Evolutionary conservation across 768 basidiomycete species (phyloP), one percentile per base, ranked within the genome.

Genomic region (Kwoniella botswanensis): DNA sequence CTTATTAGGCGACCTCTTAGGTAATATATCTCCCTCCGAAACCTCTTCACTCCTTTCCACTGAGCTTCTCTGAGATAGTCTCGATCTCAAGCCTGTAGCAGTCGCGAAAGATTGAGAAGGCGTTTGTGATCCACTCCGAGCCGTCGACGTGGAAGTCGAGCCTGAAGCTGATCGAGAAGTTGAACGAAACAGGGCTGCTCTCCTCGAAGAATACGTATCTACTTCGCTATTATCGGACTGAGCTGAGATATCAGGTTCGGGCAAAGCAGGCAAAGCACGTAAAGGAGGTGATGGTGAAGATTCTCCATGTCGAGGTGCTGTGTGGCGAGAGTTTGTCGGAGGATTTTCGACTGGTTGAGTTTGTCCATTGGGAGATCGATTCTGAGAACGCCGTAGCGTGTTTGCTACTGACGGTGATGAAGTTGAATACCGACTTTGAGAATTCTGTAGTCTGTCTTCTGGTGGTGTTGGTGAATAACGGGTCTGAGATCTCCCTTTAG

Each of bases 241-340:
- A 9, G 22, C 22, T 15, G 41, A 52, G 2, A 43, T 42, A 9
- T 74, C 73, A 5, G 77, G 75, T 64, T 76, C 73, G 4, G 77
- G 77, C 5, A 76, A 60, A 2, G 75, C 73, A 18, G 77, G 77
- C 5, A 76, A 60, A 2, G 75, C 73, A 18, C 75, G 77, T 7
- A 79, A 71, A 9, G 72, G 50, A 1, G 64, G 53, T 42, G 68
- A 74, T 17, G 63, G 42, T 21, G 64, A 55, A 22, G 43, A 35
- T 4, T 63, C 43, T 18, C 21, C 26, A 11, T 50, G 35, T 35
- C 35, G 35, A 35, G 12, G 46, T 50, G 18, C 9, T 50, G 13
- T 50, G 12, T 18, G 46, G 18, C 46, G 46, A n/a, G 4, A 29
- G 17, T 6, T 2, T 22, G n/a, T 10, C 17, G 60, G 29, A n/a